Evolutionary conservation across 495 filamentous ascomycete species (phyloP).

Genomic region (Aspergillus biplanus): DNA sequence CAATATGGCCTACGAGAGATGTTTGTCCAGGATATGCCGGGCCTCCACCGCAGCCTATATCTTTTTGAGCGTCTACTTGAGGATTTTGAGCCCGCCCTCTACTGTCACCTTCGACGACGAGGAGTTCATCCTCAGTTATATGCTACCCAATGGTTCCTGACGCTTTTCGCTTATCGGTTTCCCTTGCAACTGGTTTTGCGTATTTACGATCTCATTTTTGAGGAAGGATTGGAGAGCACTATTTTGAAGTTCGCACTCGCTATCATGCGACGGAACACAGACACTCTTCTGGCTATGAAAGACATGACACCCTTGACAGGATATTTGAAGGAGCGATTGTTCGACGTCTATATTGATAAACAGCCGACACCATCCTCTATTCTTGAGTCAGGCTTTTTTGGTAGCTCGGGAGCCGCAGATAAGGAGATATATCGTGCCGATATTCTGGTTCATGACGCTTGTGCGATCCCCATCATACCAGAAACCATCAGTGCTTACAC

Average conservation of each 20-base stretch:
- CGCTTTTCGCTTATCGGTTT: constrained; percentile 98
- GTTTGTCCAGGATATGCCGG: constrained; percentile 96
- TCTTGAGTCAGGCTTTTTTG: constrained; percentile 96
- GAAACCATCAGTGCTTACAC: constrained; percentile 80
- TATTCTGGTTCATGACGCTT: constrained; percentile 89
- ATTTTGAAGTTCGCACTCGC: constrained; percentile 93
- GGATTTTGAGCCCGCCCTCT: constrained; percentile 90
- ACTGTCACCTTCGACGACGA: constrained; percentile 89
- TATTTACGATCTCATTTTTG: constrained; percentile 95
- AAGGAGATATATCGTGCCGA: constrained; percentile 97
- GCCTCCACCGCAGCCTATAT: constrained; percentile 88
- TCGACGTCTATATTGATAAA: constrained; percentile 96
- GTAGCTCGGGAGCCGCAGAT: constrained; percentile 83
- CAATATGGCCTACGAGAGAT: constrained; percentile 91
- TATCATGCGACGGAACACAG: constrained; percentile 91
- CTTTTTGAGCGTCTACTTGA: constrained; percentile 95
- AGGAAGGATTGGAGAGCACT: constrained; percentile 86
- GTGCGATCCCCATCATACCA: constrained; percentile 80
- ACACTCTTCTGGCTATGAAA: constrained; percentile 77
- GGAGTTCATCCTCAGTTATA: constrained; percentile 91
- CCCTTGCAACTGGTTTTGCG: constrained; percentile 93
- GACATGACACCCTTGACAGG: constrained; percentile 86
- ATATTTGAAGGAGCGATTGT: constrained; percentile 90
- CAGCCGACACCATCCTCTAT: constrained; percentile 84
- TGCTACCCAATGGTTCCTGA: constrained; percentile 98